phyloP scores from a whole-genome alignment of 169 alveolate species.

The Cryptosporidium ryanae region DNA sequence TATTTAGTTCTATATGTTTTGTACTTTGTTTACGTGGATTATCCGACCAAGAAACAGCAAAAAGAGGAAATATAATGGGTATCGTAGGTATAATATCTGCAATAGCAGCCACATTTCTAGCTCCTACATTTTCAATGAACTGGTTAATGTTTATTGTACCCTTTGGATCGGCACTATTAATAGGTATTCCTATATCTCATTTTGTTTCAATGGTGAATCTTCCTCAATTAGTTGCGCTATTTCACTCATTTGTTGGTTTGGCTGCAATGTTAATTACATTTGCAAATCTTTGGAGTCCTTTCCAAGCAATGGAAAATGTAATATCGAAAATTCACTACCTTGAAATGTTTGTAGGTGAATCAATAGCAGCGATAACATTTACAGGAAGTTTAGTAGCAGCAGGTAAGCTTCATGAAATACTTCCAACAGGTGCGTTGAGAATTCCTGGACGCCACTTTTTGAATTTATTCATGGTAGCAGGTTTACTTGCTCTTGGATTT shows the following conservation, averaged over 20 bases:
- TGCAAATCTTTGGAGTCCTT: conserved; percentile 80
- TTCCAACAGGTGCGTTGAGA: conserved; percentile 84
- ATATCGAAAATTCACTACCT: conserved; percentile 77
- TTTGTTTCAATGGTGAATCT: conserved; percentile 86
- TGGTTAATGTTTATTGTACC: conserved; percentile 77
- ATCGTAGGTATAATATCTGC: conserved; percentile 86
- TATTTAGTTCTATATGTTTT: conserved; percentile 77
- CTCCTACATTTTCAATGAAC: conserved; percentile 74
- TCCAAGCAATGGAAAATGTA: conserved; percentile 65
- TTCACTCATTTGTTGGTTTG: conserved; percentile 95
- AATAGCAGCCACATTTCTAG: conserved; percentile 83
- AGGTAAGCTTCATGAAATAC: conserved; percentile 89
- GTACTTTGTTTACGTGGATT: conserved; percentile 85
- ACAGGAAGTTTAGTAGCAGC: conserved; percentile 94
- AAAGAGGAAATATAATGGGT: conserved; percentile 88
- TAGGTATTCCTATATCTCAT: conserved; percentile 78
- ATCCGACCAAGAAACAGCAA: conserved; percentile 85
- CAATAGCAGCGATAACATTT: conserved; percentile 92
- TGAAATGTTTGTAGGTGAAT: conserved; percentile 86
- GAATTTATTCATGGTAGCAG: conserved; percentile 76
- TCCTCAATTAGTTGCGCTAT: conserved; percentile 94
- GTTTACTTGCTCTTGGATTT: conserved; percentile 78
- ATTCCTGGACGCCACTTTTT: conserved; percentile 83
- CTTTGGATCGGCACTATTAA: conserved; percentile 66
- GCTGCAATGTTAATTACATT: conserved; percentile 92